These are phyloP conservation scores for Aspergillus spinulosporus DNA, from an alignment of 2,329 filamentous ascomycete species.

Conservation along the genomic window DNA sequence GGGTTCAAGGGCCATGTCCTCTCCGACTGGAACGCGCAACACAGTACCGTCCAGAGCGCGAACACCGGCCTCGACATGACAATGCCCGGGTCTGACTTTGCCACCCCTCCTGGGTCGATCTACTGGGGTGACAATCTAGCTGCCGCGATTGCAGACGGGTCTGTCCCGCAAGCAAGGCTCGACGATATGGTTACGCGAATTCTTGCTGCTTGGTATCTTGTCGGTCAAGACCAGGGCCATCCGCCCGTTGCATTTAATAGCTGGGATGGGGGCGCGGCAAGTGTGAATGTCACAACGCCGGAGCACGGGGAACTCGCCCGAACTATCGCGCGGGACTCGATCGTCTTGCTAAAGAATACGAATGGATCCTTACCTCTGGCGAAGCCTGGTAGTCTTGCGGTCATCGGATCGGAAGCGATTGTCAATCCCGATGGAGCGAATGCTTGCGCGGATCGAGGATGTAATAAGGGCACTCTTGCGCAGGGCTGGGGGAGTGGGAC, in stretches of 20 bases:
- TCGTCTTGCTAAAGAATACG: slow-evolving; percentile 51
- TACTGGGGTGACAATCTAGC: slow-evolving; percentile 45
- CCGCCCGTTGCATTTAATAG: slow-evolving; percentile 48
- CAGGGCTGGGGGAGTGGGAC: slow-evolving; percentile 77
- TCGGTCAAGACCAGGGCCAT: slow-evolving; percentile 49
- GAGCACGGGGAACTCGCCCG: slow-evolving; percentile 31
- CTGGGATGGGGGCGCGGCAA: slow-evolving; percentile 41
- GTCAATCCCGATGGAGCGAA: slow-evolving; percentile 51
- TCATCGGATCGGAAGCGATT: slow-evolving; percentile 54
- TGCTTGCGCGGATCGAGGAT: slow-evolving; percentile 61
- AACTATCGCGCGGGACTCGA: slow-evolving; percentile 47
- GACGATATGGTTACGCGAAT: slow-evolving; percentile 61
- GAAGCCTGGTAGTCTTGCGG: slow-evolving; percentile 48
- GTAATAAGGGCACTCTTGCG: slow-evolving; percentile 66
- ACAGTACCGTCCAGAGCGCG: slow-evolving; percentile 47
- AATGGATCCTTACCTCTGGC: slow-evolving; percentile 46
- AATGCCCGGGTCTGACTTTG: slow-evolving; percentile 65
- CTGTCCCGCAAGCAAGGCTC: slow-evolving; percentile 56
- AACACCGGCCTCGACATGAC: slow-evolving; percentile 53
- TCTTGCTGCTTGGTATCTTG: slow-evolving; percentile 51
- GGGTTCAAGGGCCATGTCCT: slow-evolving; percentile 69
- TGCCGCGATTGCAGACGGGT: slow-evolving; percentile 61
- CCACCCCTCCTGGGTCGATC: slow-evolving; percentile 25
- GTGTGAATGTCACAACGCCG: slow-evolving; percentile 13
- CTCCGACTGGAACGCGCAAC: slow-evolving; percentile 48